phyloP scores from a whole-genome alignment of 495 filamentous ascomycete genomes.

The Tricharina praecox region DNA sequence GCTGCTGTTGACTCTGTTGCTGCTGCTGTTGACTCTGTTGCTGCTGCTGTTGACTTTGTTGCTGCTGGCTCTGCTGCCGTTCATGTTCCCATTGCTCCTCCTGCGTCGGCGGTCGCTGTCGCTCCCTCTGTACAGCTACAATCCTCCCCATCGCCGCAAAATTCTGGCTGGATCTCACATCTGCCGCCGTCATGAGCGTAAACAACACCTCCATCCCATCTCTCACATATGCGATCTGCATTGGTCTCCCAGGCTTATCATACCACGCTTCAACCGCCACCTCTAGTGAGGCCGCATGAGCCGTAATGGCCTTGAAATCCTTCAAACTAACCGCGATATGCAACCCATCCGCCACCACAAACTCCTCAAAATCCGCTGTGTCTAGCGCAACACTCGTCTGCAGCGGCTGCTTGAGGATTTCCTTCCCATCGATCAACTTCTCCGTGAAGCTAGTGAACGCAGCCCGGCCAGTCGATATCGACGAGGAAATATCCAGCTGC shows the following conservation, averaged over 20 bases:
- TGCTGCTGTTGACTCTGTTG: too few relatives aligned
- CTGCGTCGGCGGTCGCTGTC: background rate
- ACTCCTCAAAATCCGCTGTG: constrained; percentile 70
- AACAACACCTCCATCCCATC: constrained; percentile 71
- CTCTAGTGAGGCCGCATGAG: constrained; percentile 63
- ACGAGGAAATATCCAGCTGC: constrained; percentile 71
- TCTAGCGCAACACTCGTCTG: constrained; percentile 83
- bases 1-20: too few relatives aligned
- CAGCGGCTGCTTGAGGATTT: constrained; percentile 81
- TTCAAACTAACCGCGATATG: constrained; percentile 84
- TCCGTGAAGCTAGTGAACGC: constrained; percentile 93
- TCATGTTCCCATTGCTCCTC: background rate
- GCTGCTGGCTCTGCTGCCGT: background rate
- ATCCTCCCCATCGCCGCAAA: constrained; percentile 8
- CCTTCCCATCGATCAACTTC: constrained; percentile 69
- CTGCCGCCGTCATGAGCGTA: constrained; percentile 87
- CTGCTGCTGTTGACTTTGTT: background rate
- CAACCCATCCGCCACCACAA: constrained; percentile 52
- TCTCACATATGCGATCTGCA: constrained; percentile 61
- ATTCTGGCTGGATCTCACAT: constrained; percentile 37
- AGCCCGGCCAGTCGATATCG: constrained; percentile 38
- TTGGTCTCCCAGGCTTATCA: constrained; percentile 59
- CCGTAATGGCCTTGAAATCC: constrained; percentile 80
- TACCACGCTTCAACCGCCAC: constrained; percentile 58
- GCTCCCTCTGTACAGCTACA: background rate